These are phyloP conservation scores for Draba incana DNA, from an alignment of 345 rosid species.

Conservation along the genomic window DNA sequence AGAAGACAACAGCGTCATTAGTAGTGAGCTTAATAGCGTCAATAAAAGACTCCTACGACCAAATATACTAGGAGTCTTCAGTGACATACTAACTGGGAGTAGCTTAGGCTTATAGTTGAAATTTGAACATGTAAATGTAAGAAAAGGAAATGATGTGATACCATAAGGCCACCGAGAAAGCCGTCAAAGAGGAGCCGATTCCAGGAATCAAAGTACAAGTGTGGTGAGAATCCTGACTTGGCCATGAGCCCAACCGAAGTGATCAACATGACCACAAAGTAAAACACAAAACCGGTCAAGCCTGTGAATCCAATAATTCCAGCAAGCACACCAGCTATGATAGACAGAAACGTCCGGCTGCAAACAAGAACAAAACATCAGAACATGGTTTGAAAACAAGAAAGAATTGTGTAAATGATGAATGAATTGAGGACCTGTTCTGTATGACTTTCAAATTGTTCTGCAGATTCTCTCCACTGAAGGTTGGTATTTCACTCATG, in stretches of 20 bases:
- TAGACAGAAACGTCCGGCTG: slow-evolving; percentile 95
- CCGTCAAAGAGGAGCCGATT: slow-evolving; percentile 77
- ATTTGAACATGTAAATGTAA: not conserved
- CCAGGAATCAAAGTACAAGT: slow-evolving; percentile 81
- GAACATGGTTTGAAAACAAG: slow-evolving; percentile 1
- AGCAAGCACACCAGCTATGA: slow-evolving; percentile 86
- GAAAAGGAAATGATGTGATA: slow-evolving; percentile 24
- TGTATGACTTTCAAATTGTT: slow-evolving; percentile 89
- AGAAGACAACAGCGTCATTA: slow-evolving; percentile 12
- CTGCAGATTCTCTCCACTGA: slow-evolving; percentile 79
- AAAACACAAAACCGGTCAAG: slow-evolving; percentile 73
- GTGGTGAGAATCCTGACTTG: slow-evolving; percentile 79
- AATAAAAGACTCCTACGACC: not conserved
- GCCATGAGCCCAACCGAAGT: slow-evolving; percentile 83
- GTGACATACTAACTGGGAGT: not conserved
- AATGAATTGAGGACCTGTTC: slow-evolving; percentile 65
- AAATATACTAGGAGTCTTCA: not conserved
- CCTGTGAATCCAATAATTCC: slow-evolving; percentile 92
- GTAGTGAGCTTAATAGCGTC: slow-evolving; percentile 7
- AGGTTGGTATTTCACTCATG: slow-evolving; percentile 61
- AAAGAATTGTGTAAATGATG: not conserved
- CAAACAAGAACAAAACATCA: slow-evolving; percentile 38
- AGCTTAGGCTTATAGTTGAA: not conserved
- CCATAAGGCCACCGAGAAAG: slow-evolving; percentile 91
- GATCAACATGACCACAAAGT: slow-evolving; percentile 81